Conservation (phyloP, 2,329 filamentous ascomycete genomes). For the Calonectria montana region DNA sequence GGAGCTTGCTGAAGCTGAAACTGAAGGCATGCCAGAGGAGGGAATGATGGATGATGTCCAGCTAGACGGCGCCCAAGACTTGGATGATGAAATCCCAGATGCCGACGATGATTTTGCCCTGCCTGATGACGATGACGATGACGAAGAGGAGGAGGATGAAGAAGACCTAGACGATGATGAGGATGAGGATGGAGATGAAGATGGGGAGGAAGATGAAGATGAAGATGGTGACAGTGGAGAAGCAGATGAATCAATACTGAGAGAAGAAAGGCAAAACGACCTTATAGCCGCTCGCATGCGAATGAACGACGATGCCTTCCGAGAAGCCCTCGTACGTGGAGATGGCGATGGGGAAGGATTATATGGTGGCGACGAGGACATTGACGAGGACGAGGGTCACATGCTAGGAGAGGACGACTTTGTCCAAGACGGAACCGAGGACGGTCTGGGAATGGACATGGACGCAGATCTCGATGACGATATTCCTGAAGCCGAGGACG, state of each 20-base stretch:
- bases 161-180: constrained; percentile 50
- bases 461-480: constrained; percentile 78
- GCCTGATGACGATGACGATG: constrained; percentile 56
- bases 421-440: constrained; percentile 46
- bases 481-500: constrained; percentile 73
- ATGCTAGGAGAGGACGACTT: constrained; percentile 74
- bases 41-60: constrained; percentile 67
- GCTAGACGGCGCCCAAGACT: constrained; percentile 67
- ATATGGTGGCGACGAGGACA: constrained; percentile 65
- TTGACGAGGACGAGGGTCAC: constrained; percentile 67
- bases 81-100: constrained; percentile 81
- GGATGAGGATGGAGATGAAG: constrained; percentile 55
- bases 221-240: constrained; percentile 56
- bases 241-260: constrained; percentile 52
- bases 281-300: constrained; percentile 64
- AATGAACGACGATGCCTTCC: constrained; percentile 71
- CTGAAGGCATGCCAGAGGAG: constrained; percentile 51
- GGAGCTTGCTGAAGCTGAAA: constrained; percentile 79
- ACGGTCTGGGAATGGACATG: constrained; percentile 59
- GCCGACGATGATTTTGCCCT: constrained; percentile 68
- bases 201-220: constrained; percentile 53
- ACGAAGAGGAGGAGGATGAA: constrained; percentile 54
- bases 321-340: constrained; percentile 66
- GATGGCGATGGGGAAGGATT: constrained; percentile 60
- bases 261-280: constrained; percentile 59